Evolutionary conservation across 345 rosid genomes (phyloP).

Genomic region (Sonneratia alba): DNA sequence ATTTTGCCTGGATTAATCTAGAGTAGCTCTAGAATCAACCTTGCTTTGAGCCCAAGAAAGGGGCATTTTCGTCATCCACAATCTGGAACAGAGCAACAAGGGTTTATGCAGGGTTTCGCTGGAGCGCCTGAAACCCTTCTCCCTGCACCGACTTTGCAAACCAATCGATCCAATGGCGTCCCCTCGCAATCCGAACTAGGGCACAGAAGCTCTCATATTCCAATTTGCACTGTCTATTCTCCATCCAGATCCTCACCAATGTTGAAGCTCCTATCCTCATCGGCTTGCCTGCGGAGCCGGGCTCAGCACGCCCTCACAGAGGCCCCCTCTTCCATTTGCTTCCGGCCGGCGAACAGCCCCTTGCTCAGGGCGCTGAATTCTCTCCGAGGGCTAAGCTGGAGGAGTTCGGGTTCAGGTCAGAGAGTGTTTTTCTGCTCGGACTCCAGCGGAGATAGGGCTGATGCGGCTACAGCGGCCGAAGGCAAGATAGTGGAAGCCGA

Average conservation of each 20-base stretch:
- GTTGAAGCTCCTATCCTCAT: conserved; percentile 56
- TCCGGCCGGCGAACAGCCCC: conserved; percentile 24
- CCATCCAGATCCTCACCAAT: conserved; percentile 19
- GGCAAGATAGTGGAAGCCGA: conserved; percentile 35
- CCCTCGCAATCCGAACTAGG: conserved; percentile 13
- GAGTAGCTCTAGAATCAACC: no score
- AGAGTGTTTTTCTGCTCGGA: conserved; percentile 73
- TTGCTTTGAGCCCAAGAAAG: no score
- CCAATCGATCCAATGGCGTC: conserved; percentile 14
- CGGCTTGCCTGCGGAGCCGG: conserved; percentile 28
- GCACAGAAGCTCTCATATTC: conserved; percentile 10
- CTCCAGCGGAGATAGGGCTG: conserved; percentile 26
- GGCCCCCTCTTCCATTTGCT: conserved; percentile 15
- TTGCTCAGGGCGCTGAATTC: conserved; percentile 37
- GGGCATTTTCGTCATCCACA: no score
- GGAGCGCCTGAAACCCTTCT: conserved; percentile 9
- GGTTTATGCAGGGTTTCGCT: conserved; percentile 54
- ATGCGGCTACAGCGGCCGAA: conserved; percentile 33
- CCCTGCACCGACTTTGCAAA: conserved; percentile 3
- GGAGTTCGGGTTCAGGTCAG: conserved; percentile 21
- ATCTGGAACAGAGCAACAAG: conserved; percentile 9
- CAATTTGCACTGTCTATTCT: neutral
- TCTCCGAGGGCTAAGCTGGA: conserved; percentile 30
- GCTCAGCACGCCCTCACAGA: conserved; percentile 10
- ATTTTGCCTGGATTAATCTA: no score